Evolutionary conservation across 306 rosid species (phyloP).

Genomic region (Vachellia pachyceras): DNA sequence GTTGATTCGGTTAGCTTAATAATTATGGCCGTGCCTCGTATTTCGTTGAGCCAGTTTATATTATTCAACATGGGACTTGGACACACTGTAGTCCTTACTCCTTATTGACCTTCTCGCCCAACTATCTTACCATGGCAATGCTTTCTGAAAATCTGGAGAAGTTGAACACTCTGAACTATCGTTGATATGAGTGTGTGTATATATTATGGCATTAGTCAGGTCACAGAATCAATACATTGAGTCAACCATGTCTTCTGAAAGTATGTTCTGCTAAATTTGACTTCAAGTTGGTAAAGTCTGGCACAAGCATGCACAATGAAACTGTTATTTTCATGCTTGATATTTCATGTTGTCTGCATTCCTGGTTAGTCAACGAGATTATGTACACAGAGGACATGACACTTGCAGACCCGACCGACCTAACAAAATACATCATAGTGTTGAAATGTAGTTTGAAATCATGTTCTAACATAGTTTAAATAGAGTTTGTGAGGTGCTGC

Average conservation of each 20-base stretch:
- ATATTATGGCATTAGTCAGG: constrained; percentile 8
- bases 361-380: constrained; percentile 1
- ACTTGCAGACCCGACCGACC: background rate
- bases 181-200: background rate
- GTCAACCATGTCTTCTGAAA: background rate
- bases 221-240: constrained; percentile 1
- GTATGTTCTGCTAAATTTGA: background rate
- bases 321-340: background rate
- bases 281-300: background rate
- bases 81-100: background rate
- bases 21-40: no score
- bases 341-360: constrained; percentile 14
- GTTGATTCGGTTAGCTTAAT: background rate
- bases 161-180: background rate
- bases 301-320: background rate
- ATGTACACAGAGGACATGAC: background rate
- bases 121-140: background rate
- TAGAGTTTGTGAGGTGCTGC: background rate
- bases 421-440: background rate
- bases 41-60: background rate
- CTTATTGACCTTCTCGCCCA: background rate
- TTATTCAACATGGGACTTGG: background rate
- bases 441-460: background rate
- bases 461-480: background rate
- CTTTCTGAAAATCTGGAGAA: background rate